These are phyloP conservation scores for Metschnikowia sp. DNA, from an alignment of 805 yeast species.

Conservation along the genomic window DNA sequence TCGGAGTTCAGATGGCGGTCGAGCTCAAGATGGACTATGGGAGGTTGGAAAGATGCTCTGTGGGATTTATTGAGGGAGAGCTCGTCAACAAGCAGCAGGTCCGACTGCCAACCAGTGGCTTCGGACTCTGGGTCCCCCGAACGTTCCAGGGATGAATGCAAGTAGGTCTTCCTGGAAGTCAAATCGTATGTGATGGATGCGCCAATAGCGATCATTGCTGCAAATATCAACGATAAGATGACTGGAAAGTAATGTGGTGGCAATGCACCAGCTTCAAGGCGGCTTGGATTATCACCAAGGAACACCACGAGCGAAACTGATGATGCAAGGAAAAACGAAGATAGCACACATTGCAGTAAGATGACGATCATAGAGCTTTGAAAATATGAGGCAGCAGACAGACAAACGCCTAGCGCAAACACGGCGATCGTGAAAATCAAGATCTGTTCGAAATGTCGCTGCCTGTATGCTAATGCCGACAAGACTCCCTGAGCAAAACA, in stretches of 20 bases:
- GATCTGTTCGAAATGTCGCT: not conserved
- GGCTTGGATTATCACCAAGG: not conserved
- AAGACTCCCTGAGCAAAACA: slow-evolving; percentile 13
- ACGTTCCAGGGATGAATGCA: not conserved
- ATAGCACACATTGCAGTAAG: not conserved
- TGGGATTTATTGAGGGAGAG: slow-evolving; percentile 8
- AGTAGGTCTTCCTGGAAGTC: not conserved
- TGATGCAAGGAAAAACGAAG: slow-evolving; percentile 3
- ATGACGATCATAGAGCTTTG: not conserved
- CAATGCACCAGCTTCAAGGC: no score
- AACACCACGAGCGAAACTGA: slow-evolving; percentile 4
- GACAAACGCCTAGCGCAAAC: not conserved
- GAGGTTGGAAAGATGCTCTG: not conserved
- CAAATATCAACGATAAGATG: not conserved
- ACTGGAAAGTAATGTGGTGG: not conserved
- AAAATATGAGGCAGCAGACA: not conserved
- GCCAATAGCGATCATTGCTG: not conserved
- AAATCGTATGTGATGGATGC: not conserved
- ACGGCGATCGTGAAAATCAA: slow-evolving; percentile 3
- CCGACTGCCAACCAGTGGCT: slow-evolving; percentile 4
- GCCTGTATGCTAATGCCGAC: slow-evolving; percentile 7
- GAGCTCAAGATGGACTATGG: not conserved
- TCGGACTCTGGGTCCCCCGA: slow-evolving; percentile 1
- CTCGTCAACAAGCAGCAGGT: slow-evolving; percentile 3
- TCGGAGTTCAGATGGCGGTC: not conserved